Base-by-base conservation (phyloP, 495 filamentous ascomycete species). In the Aspergillus egyptiacus region DNA sequence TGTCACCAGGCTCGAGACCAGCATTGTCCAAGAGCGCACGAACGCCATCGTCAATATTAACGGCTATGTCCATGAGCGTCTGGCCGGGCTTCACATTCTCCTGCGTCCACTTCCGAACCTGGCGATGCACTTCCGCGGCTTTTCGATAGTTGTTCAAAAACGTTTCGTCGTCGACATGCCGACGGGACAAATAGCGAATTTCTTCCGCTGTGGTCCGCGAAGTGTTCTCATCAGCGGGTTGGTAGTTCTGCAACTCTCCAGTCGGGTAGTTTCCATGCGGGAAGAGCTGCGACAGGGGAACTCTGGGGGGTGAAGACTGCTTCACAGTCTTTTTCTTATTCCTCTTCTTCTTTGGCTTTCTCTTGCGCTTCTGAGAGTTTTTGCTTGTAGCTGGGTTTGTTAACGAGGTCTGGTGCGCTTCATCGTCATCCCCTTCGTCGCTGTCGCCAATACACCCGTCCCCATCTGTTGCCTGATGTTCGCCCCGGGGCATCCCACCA, bases 41-140 rank as follows among this genome's bases (percentile, higher is more conserved):
- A 18, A 82, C 78, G 18, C 78, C 71, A 52, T 82, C 77, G 52
- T 84, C 81, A 45, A 84, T 84, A 5, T 69, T 72, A 53, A 75
- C 73, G 6, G 79, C 79, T 49, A 84, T 79, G 18, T 80, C 76
- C 5, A 71, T 81, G 51, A 84, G 57, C 10, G 68, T 73, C 59
- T 73, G 65, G 9, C 81, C 81, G 0, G 81, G 80, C 55, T 72
- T 73, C 48, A 78, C 76, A 46, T 55, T 72, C 36, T 72, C 68
- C 63, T 79, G 78, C 14, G 76, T 73, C 65, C 73, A 82, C 36
- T 75, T 71, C 18, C 81, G 70, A 22, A 81, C 80, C 61, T 83
- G 75, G 34, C 80, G 75, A 59, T 84, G 81, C 15, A 77, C 64
- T 54, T 83, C 80, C 2, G 79, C 80, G 5, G 70, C 81, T 51